Conservation (phyloP, 2,329 filamentous ascomycete genomes). For the Didymosphaeria variabile region DNA sequence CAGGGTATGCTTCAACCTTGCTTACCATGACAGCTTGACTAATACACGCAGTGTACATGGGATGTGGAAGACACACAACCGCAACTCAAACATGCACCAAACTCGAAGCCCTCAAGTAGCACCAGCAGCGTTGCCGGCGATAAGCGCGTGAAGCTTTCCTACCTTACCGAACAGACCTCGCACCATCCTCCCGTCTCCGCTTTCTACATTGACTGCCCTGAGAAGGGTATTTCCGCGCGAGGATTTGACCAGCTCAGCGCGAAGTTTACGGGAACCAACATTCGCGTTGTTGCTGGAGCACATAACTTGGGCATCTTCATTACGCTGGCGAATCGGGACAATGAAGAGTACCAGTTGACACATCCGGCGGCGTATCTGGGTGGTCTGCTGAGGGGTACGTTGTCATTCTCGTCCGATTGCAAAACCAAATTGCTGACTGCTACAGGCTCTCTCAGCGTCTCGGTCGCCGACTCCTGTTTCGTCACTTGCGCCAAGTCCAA, state of each 20-base stretch:
- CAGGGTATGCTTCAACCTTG: conserved; percentile 67
- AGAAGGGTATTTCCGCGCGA: conserved; percentile 84
- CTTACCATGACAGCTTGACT: conserved; percentile 21
- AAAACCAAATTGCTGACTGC: conserved; percentile 19
- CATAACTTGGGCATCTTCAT: conserved; percentile 98
- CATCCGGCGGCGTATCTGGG: conserved; percentile 94
- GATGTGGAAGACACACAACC: conserved; percentile 83
- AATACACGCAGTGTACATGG: conserved; percentile 80
- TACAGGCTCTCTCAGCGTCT: conserved; percentile 79
- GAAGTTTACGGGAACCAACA: conserved; percentile 95
- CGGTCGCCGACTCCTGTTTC: conserved; percentile 88
- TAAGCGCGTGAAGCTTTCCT: conserved; percentile 80
- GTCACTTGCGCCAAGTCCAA: conserved; percentile 89
- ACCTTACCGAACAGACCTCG: conserved; percentile 96
- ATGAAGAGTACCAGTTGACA: conserved; percentile 94
- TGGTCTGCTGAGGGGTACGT: conserved; percentile 76
- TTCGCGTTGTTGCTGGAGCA: conserved; percentile 89
- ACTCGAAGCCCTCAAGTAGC: conserved; percentile 53
- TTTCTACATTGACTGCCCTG: conserved; percentile 91
- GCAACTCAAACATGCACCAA: conserved; percentile 56
- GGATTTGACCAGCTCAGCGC: conserved; percentile 97
- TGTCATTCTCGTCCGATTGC: neutral
- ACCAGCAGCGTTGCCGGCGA: conserved; percentile 48
- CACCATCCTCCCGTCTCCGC: conserved; percentile 98
- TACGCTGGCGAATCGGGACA: conserved; percentile 77